Conservation (phyloP, 345 rosid genomes). For the Psidium friedrichsthalianum region DNA sequence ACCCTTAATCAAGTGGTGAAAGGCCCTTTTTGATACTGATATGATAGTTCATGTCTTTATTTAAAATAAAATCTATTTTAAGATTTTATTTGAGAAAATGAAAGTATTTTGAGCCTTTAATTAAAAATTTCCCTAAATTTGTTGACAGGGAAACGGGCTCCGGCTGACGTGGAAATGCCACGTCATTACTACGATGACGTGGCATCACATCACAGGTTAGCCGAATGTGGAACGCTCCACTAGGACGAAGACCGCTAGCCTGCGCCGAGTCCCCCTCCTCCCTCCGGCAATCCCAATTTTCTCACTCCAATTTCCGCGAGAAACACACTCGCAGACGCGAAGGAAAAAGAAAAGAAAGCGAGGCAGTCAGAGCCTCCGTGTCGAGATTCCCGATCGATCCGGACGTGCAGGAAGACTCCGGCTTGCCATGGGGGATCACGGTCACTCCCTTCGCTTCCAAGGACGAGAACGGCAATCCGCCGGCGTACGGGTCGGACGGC, state of each 20-base stretch:
- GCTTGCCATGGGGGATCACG: conserved; percentile 88
- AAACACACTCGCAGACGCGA: background rate
- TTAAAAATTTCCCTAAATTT: too few species aligned
- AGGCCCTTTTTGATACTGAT: too few species aligned
- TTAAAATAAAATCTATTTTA: too few species aligned
- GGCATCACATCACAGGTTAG: background rate
- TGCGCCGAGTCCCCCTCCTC: background rate
- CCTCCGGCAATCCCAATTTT: background rate
- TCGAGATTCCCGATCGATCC: conserved; percentile 71
- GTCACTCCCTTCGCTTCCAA: conserved; percentile 76
- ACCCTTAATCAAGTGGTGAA: too few species aligned
- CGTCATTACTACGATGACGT: background rate
- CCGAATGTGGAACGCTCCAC: background rate
- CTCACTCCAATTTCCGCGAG: background rate
- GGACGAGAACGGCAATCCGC: conserved; percentile 76
- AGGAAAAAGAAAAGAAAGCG: background rate
- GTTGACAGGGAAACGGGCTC: background rate
- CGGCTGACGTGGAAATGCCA: background rate
- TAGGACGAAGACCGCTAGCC: background rate
- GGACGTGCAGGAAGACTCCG: conserved; percentile 73
- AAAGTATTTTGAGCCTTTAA: too few species aligned
- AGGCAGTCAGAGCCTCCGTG: conserved; percentile 84
- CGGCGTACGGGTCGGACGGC: conserved; percentile 74
- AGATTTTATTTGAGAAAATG: too few species aligned
- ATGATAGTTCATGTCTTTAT: too few species aligned